phyloP scores from a whole-genome alignment of 768 basidiomycete genomes.

The Hortiboletus flavorubellus region DNA sequence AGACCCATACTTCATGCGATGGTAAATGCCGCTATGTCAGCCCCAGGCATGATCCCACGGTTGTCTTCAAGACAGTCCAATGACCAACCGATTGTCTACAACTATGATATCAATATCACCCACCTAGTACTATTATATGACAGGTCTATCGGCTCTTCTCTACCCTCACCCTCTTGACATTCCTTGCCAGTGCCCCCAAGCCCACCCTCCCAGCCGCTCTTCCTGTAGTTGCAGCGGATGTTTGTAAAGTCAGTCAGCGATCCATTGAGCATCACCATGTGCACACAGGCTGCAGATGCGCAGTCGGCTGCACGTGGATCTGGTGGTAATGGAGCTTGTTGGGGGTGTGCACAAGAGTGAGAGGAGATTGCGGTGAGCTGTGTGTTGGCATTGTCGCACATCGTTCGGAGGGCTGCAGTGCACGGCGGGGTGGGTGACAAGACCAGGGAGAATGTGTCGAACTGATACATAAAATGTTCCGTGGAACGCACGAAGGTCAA shows the following conservation, averaged over 20 bases:
- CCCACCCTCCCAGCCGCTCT: too few species aligned
- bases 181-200: too few species aligned
- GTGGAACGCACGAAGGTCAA: constrained; percentile 63
- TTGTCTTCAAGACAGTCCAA: too few species aligned
- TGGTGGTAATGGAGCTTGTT: constrained; percentile 69
- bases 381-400: constrained; percentile 70
- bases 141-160: too few species aligned
- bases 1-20: too few species aligned
- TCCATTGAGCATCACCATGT: constrained; percentile 69
- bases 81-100: too few species aligned
- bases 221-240: constrained; percentile 94
- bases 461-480: constrained; percentile 75
- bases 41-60: too few species aligned
- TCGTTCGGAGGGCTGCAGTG: constrained; percentile 54
- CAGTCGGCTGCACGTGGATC: constrained; percentile 30
- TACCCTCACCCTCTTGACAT: too few species aligned
- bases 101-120: too few species aligned
- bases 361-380: constrained; percentile 71
- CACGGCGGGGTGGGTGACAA: constrained; percentile 75
- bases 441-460: constrained; percentile 72
- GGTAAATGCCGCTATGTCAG: too few species aligned
- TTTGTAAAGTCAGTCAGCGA: constrained; percentile 94
- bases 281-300: constrained; percentile 78
- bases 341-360: constrained; percentile 61
- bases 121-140: too few species aligned